Base-by-base conservation (phyloP, 1,284 basidiomycete species). In the Fistulina hepatica region DNA sequence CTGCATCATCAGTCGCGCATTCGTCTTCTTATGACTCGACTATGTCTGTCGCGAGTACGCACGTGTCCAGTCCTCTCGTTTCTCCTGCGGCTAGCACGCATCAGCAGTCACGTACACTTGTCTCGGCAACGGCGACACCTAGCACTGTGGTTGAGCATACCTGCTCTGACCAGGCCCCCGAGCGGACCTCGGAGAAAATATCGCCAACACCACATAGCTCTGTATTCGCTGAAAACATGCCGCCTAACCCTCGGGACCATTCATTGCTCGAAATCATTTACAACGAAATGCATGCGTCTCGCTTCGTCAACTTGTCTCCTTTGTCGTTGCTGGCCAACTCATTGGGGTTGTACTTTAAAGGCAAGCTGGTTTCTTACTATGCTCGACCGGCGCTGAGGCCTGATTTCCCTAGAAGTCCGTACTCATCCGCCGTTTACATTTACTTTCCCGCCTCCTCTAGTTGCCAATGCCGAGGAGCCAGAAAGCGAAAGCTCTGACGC, bases 231-330 rank as follows among this genome's bases (percentile, higher is more conserved):
- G 28, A 31, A 13, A 19, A 31, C 28, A 31, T 31, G 3, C 64
- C 69, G 0, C 45, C 50, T 5, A 73, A 81, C 48, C 79, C 78
- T 4, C 62, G 75, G n/a, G 76, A 83, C 45, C 80, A 83, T 50
- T 65, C 67, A 0, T 45, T 79, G 13, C 58, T 83, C 16, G 71
- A 77, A 45, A 56, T 57, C 32, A 75, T 81, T n/a, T 81, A 80
- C 56, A 63, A 59, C 22, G 73, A 77, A 47, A 76, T 79, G 71
- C 73, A 81, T 25, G 66, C 67, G 3, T 60, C 69, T 6, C 57
- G 76, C 22, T 81, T 79, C 47, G 73, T 83, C 48, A 82, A 81
- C 49, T 54, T 71, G 2, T 58, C 69, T 16, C 79, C 79, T 1
- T 51, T 81, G 12, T 73, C 76, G 2, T 44, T 81, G 24, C 53